Base-by-base conservation (phyloP, 2,329 filamentous ascomycete species). In the Pseudopyricularia javanii region DNA sequence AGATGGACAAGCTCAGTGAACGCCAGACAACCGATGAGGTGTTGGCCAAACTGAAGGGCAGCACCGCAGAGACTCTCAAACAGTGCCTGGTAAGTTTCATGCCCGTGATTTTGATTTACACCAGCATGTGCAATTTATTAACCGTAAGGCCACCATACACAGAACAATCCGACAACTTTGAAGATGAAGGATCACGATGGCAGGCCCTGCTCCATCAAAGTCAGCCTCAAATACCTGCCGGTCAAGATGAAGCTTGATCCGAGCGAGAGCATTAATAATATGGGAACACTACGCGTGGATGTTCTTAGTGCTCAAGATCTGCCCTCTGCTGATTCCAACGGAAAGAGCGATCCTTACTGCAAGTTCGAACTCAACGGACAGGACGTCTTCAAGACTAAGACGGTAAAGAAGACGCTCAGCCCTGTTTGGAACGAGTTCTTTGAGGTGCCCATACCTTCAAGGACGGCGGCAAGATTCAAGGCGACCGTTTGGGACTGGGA, bases 211-310 rank as follows among this genome's bases (percentile, higher is more conserved):
- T 91, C 83, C 63, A 78, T 98, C 64, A 94, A 85, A 59, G 86
- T 98, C 64, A 94, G 87, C 71, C 78, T 96, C 63, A 95, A 95
- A 68, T 98, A 95, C 65, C 83, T 98, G 24, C 93, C 93, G 0
- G 83, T 97, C 56, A 83, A 88, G 71, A 98, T 98, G 93, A 75
- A 83, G 54, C 85, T 98, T 49, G 90, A 98, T 62, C 87, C 93
- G 0, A 89, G 84, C 61, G 93, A 98, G 70, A 96, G 90, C 63
- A 95, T 98, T 75, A 97, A 96, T 79, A 98, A 98, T 70, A 95
- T 95, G 82, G 93, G 93, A 55, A 91, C 83, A 54, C 82, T 98
- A 22, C 87, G 91, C 20, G 88, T 98, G n/a, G 90, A 97, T 62
- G 79, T 98, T 17, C 73, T 97, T 35, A 90, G 95, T 66, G 93